Evolutionary conservation across 2,329 filamentous ascomycete genomes (phyloP), one percentile per base, ranked within the genome.

Genomic region (Sarocladium brachiariae): DNA sequence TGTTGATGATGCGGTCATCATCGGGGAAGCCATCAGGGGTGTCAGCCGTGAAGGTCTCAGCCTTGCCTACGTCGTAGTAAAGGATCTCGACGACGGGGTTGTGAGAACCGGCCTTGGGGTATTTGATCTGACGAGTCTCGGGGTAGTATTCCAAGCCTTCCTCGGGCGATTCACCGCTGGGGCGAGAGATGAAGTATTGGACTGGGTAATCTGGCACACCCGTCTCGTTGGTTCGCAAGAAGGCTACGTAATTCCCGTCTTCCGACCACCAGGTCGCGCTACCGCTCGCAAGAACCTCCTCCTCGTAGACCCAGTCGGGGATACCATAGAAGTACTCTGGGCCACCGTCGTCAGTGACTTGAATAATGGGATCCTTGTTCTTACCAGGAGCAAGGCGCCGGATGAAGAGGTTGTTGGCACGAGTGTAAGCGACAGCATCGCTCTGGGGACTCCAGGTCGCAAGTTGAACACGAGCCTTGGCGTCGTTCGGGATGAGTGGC

Each of bases 291-390:
- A 97, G 88, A 2, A 73, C 70, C 51, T 73, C 71, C 58, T 78
- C 75, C 63, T 95, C 89, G 61, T 95, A 96, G 0, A 97, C 93
- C 93, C 93, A 99, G 65, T 99, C 95, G 0, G 93, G 93, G 18
- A 96, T 82, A 16, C 93, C 93, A 60, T 99, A 96, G 68, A 99
- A 99, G 53, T 93, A 81, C 58, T 97, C 83, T 0, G 83, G 74
- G 0, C 92, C 89, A 11, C 95, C 93, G 63, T 99, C 92, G 50
- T 75, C 81, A 1, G 93, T 97, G 58, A 99, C 86, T 54, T 86
- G 81, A 4, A 78, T 75, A 4, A 89, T 77, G 25, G 49, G 2
- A 3, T 50, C 33, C 41, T 53, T 50, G 27, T 76, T 69, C 18
- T 80, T 71, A 3, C 77, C 78, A 30, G 62, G 69, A 6, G 54